phyloP scores from a whole-genome alignment of 75 land plant species.

The Chamaecyparis obtusa region DNA sequence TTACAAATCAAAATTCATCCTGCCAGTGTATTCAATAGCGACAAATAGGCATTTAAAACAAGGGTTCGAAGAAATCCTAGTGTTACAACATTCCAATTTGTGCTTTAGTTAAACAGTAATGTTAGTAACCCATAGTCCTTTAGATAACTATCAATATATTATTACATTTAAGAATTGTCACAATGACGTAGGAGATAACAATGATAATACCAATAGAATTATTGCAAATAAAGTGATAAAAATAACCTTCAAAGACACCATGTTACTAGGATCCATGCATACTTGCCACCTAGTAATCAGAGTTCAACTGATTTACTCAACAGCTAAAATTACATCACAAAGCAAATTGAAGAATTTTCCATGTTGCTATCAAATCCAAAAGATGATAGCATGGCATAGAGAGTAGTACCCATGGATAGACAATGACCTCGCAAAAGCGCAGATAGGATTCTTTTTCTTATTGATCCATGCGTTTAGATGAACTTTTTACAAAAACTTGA shows the following conservation, averaged over 20 bases:
- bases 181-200: too few species aligned
- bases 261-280: background rate
- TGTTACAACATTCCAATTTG: too few species aligned
- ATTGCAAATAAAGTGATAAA: too few species aligned
- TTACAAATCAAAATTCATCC: too few species aligned
- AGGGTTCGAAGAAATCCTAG: too few species aligned
- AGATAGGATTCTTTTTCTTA: constrained; percentile 11
- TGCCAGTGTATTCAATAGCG: too few species aligned
- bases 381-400: background rate
- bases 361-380: background rate
- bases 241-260: background rate
- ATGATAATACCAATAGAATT: too few species aligned
- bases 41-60: too few species aligned
- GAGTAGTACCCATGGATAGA: background rate
- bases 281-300: background rate
- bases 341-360: background rate
- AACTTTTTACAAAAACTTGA: constrained; percentile 14
- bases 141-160: too few species aligned
- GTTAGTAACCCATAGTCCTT: too few species aligned
- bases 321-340: background rate
- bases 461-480: constrained; percentile 14
- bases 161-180: too few species aligned
- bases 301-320: background rate
- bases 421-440: background rate
- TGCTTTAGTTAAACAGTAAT: too few species aligned